These are phyloP conservation scores for Pleurozium schreberi DNA, from an alignment of 225 moss, liverwort and hornwort genomes.

Conservation along the genomic window DNA sequence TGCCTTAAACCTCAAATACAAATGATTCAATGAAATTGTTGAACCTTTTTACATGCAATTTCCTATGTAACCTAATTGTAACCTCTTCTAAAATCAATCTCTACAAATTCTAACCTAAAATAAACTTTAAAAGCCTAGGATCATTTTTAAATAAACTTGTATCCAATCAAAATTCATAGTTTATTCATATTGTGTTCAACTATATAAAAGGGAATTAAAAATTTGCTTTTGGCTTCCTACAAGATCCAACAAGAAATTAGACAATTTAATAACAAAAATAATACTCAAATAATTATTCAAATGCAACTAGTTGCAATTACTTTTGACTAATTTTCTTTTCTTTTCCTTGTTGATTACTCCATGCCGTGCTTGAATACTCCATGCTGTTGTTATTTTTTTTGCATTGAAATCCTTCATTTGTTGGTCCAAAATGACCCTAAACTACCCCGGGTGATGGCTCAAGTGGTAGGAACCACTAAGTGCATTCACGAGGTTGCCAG, in stretches of 20 bases:
- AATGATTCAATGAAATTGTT: not conserved
- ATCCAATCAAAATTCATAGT: not conserved
- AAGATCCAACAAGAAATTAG: not conserved
- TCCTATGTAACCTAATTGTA: not conserved
- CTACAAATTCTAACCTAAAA: not conserved
- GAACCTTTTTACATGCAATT: not conserved
- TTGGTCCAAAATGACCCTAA: too few relatives aligned
- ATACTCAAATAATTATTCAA: not conserved
- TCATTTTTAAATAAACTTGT: not conserved
- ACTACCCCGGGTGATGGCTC: too few relatives aligned
- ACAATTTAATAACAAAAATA: not conserved
- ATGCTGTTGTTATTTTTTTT: too few relatives aligned
- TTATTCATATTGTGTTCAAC: not conserved
- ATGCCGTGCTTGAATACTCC: too few relatives aligned
- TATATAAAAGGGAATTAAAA: not conserved
- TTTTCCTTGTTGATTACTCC: too few relatives aligned
- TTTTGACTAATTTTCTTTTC: too few relatives aligned
- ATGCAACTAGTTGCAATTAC: not conserved
- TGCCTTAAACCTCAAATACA: accelerated
- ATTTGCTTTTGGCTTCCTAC: not conserved
- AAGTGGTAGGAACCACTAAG: too few relatives aligned
- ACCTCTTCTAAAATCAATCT: accelerated
- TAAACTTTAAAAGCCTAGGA: not conserved
- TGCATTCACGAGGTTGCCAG: too few relatives aligned
- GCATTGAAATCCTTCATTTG: too few relatives aligned